These are phyloP conservation scores for Stenogyne calaminthoides DNA, from an alignment of 305 asterid species.

Conservation along the genomic window DNA sequence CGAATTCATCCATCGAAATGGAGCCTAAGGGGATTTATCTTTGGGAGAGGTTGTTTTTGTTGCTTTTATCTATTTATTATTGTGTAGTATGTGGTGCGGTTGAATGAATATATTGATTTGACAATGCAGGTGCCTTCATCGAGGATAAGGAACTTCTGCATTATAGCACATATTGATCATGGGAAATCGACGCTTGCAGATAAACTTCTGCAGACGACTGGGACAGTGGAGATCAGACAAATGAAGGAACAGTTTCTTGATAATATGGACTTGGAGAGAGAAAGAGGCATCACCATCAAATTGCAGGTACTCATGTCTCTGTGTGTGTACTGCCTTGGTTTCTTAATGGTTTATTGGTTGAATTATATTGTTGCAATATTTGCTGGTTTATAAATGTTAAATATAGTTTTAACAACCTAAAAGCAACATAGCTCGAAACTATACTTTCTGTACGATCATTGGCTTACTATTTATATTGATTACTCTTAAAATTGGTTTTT, in stretches of 20 bases:
- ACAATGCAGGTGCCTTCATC: conserved; percentile 69
- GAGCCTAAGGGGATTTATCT: background rate
- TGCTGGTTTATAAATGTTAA: background rate
- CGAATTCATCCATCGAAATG: no score
- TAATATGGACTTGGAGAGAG: conserved; percentile 99
- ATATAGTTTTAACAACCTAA: background rate
- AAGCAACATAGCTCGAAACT: background rate
- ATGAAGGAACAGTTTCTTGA: conserved; percentile 99
- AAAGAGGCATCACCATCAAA: conserved; percentile 98
- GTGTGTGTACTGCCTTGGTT: background rate
- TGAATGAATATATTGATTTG: conserved; percentile 26
- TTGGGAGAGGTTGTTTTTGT: background rate
- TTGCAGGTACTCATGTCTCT: conserved; percentile 64
- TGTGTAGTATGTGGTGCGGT: conserved; percentile 7
- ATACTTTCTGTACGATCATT: conserved; percentile 12
- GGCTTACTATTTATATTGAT: background rate
- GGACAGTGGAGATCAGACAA: conserved; percentile 90
- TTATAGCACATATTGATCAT: conserved; percentile 97
- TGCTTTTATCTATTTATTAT: background rate
- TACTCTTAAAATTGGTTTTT: conserved; percentile 6
- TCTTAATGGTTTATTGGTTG: conserved; percentile 12
- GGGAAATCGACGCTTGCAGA: conserved; percentile 97
- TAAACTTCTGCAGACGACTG: conserved; percentile 92
- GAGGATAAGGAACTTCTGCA: conserved; percentile 85
- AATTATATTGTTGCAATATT: background rate